A percentile compares a stretch with the other conserved stretches of the same genome.
These are phyloP conservation scores for Pseudopyricularia javanii DNA, from an alignment of 2,329 filamentous ascomycete genomes.

Conservation along the genomic window DNA sequence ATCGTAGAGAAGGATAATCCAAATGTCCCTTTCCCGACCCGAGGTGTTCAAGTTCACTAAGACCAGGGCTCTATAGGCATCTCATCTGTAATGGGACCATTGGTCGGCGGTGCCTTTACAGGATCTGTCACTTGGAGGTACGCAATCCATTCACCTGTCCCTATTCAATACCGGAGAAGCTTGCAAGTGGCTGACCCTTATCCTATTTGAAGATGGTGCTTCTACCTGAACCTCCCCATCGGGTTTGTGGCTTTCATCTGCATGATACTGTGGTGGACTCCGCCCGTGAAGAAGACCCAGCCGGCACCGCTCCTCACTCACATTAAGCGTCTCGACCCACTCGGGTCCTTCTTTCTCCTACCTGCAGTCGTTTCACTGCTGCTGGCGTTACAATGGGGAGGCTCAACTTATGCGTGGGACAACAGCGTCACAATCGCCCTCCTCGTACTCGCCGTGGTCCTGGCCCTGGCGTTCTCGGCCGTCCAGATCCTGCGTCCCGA, in stretches of 20 bases:
- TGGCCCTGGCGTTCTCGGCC: slow-evolving; percentile 31
- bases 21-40: background rate
- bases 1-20: background rate
- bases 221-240: slow-evolving; percentile 46
- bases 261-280: slow-evolving; percentile 34
- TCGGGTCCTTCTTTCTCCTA: slow-evolving; percentile 48
- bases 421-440: slow-evolving; percentile 39
- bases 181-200: background rate
- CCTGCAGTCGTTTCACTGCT: slow-evolving; percentile 47
- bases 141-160: background rate
- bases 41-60: background rate
- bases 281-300: slow-evolving; percentile 19
- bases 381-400: slow-evolving; percentile 53
- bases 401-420: slow-evolving; percentile 37
- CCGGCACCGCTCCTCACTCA: slow-evolving; percentile 25
- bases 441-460: slow-evolving; percentile 35
- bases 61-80: slow-evolving; percentile 19
- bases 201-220: slow-evolving; percentile 31
- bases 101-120: slow-evolving; percentile 42
- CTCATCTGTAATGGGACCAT: slow-evolving; percentile 38
- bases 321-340: slow-evolving; percentile 40
- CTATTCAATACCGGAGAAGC: background rate
- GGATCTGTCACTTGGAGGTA: slow-evolving; percentile 33
- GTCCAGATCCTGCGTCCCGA: slow-evolving; percentile 42
- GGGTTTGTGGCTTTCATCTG: slow-evolving; percentile 36